A percentile compares a stretch with the other conserved stretches of the same genome.
phyloP scores from a whole-genome alignment of 202 grass and related monocot species.

The Bolboschoenoplectus hybrid region DNA sequence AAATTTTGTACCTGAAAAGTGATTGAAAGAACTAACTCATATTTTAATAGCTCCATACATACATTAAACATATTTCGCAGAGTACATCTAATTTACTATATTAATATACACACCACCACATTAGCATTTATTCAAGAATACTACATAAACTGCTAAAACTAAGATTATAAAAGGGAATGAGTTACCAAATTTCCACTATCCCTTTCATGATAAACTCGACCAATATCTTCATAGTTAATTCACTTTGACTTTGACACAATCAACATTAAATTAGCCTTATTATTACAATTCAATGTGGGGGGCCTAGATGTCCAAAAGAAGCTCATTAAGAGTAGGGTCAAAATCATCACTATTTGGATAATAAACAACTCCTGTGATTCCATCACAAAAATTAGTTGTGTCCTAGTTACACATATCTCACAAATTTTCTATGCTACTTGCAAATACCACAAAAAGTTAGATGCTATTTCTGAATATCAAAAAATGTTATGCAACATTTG shows the following conservation, averaged over 20 bases:
- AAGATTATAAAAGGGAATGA: not conserved
- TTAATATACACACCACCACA: not conserved
- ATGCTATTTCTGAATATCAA: not conserved
- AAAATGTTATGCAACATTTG: not conserved
- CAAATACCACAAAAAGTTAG: not conserved
- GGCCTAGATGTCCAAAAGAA: not conserved
- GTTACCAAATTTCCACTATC: not conserved
- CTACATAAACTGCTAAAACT: not conserved
- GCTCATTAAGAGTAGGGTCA: not conserved
- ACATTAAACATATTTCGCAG: not conserved
- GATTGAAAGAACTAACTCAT: conserved; percentile 30
- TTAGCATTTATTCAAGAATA: not conserved
- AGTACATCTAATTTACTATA: not conserved
- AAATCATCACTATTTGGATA: conserved; percentile 7
- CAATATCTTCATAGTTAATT: not conserved
- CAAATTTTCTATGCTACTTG: not conserved
- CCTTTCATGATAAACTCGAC: not conserved
- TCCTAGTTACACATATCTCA: not conserved
- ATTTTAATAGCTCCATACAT: not conserved
- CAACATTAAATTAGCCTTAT: conserved; percentile 2
- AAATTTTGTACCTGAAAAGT: conserved; percentile 81
- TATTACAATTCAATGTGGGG: not conserved
- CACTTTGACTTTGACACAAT: not conserved
- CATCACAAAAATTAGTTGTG: not conserved
- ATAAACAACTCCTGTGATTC: not conserved